Base-by-base conservation (phyloP, 352 stramenopile genomes). In the Thalassiosira oceanica region DNA sequence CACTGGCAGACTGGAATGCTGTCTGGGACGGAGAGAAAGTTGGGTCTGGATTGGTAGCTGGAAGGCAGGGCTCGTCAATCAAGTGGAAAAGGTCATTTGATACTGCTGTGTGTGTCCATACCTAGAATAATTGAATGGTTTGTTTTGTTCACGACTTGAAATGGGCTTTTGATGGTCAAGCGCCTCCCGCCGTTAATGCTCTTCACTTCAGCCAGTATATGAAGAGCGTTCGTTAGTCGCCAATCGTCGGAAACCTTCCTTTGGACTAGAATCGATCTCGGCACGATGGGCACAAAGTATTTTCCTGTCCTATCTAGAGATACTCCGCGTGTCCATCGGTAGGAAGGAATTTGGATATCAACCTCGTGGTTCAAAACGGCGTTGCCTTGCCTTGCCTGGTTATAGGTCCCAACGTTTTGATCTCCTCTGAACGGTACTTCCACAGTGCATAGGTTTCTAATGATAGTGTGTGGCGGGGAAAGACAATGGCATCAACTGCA, bases 361-460 rank as follows among this genome's bases (percentile, higher is more conserved):
- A 93, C 61, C 33, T 75, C 29, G 64, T 92, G 85, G 31, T 78
- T 33, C 2, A 50, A 60, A 53, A 58, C 53, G 61, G 71, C 45
- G 13, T 36, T 58, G 52, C 58, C 20, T 16, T 64, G 65, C n/a
- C n/a, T n/a, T n/a, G n/a, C n/a, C 15, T 64, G 29, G 0, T 37
- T 28, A 62, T 57, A 33, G 41, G 51, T 46, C 39, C 41, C 37
- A 2, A 67, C 69, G 37, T 91, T 84, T 42, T 69, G 52, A 62
- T 94, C 78, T 26, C 88, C 86, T 58, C 88, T 80, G 52, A 93
- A 93, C 21, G 85, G 69, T 18, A 92, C 80, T 80, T 95, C 89
- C 2, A 90, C 49, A 27, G 89, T 50, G 23, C 78, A n/a, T 5
- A 92, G 51, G 68, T 95, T 94, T 41, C 79, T 80, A 5, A 93